Percentiles rank a stretch among this genome's conserved stretches.
Conservation (phyloP, 495 filamentous ascomycete species). For the Jackrogersella minutella region DNA sequence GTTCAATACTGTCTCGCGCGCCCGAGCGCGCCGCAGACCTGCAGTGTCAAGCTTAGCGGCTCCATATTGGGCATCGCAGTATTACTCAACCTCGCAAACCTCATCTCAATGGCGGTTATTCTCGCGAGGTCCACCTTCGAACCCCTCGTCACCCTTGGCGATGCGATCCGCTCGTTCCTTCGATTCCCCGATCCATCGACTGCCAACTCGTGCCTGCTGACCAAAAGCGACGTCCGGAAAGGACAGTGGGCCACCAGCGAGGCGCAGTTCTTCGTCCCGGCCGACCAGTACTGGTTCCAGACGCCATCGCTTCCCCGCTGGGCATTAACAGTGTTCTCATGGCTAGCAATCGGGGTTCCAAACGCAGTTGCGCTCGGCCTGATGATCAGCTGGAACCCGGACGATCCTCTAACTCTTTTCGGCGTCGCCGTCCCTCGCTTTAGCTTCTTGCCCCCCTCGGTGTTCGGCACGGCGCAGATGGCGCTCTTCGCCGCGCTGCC, state of each 20-base stretch:
- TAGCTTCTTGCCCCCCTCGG: constrained; percentile 34
- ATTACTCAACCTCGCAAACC: constrained; percentile 50
- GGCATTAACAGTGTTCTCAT: constrained; percentile 42
- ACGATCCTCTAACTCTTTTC: constrained; percentile 43
- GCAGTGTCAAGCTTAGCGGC: constrained; percentile 52
- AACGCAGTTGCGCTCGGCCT: constrained; percentile 46
- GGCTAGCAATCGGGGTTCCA: constrained; percentile 40
- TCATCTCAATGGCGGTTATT: constrained; percentile 46
- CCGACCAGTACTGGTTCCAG: constrained; percentile 52
- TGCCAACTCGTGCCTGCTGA: constrained; percentile 48
- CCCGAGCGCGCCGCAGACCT: constrained; percentile 40
- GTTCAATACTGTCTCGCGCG: constrained; percentile 49
- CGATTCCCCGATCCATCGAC: constrained; percentile 46
- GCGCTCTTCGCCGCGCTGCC: constrained; percentile 48
- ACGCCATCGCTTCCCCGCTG: constrained; percentile 49
- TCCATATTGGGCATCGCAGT: constrained; percentile 51
- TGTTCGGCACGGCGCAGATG: constrained; percentile 30
- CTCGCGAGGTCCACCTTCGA: constrained; percentile 45
- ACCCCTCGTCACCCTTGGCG: constrained; percentile 55
- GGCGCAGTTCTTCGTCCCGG: constrained; percentile 51
- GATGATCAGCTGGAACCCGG: constrained; percentile 29
- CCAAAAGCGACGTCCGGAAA: constrained; percentile 50
- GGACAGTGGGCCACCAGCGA: constrained; percentile 49
- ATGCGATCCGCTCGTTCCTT: constrained; percentile 57
- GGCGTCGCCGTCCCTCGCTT: constrained; percentile 40